These are phyloP conservation scores for Diaporthe destruens DNA, from an alignment of 2,329 filamentous ascomycete genomes.

Conservation along the genomic window DNA sequence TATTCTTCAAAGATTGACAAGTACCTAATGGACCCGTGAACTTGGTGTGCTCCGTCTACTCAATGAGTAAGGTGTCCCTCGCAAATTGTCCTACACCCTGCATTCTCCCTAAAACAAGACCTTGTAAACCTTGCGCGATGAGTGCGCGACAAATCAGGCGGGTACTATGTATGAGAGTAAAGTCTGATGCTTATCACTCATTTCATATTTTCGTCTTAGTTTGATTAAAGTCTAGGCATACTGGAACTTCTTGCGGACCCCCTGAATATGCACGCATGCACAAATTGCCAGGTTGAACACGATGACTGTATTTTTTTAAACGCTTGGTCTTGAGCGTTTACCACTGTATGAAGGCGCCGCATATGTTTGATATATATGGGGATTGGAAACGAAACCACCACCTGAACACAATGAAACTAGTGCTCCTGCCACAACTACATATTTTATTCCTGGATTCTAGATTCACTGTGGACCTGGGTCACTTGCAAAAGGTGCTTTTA, in stretches of 20 bases:
- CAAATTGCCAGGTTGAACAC: too few species aligned
- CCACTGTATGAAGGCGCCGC: too few species aligned
- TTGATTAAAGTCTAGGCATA: not conserved
- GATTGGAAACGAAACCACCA: too few species aligned
- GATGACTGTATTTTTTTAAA: too few species aligned
- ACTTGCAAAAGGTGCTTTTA: too few species aligned
- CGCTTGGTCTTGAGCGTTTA: too few species aligned
- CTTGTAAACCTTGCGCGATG: not conserved
- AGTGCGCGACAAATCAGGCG: not conserved
- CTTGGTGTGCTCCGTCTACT: not conserved
- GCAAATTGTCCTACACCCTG: not conserved
- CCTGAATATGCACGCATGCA: too few species aligned
- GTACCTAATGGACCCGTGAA: too few species aligned
- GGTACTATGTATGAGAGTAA: not conserved
- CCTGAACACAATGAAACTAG: not conserved
- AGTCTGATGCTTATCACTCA: not conserved
- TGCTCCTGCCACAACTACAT: not conserved
- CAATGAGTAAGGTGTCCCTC: too few species aligned
- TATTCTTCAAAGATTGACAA: not conserved
- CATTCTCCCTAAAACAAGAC: not conserved
- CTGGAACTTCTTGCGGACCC: too few species aligned
- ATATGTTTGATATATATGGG: too few species aligned
- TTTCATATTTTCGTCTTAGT: not conserved
- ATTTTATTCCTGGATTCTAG: not conserved
- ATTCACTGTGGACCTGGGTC: not conserved